phyloP scores from a whole-genome alignment of 306 rosid genomes.

The Medicago arabica region DNA sequence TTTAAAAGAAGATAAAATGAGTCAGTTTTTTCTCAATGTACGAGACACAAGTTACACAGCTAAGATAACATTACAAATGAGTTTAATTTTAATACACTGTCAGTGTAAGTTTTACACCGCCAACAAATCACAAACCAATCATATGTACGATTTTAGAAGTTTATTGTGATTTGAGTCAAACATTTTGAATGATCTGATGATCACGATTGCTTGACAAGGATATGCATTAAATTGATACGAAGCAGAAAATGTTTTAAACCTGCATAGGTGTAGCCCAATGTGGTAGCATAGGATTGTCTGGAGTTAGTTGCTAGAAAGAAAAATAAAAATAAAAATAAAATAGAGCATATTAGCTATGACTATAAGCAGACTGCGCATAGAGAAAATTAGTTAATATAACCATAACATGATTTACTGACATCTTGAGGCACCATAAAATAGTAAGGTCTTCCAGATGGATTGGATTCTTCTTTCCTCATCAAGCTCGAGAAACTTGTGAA shows the following conservation, averaged over 20 bases:
- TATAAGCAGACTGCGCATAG: background rate
- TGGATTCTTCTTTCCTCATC: conserved; percentile 48
- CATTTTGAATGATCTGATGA: too few relatives aligned
- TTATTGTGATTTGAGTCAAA: too few relatives aligned
- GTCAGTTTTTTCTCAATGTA: conserved; percentile 26
- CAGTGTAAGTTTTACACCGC: too few relatives aligned
- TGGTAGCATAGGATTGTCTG: conserved; percentile 21
- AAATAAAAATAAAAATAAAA: background rate
- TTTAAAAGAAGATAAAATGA: conserved; percentile 25
- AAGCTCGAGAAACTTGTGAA: conserved; percentile 25
- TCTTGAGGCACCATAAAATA: conserved; percentile 42
- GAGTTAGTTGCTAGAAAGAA: conserved; percentile 35
- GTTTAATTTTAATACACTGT: too few relatives aligned
- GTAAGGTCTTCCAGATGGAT: conserved; percentile 33
- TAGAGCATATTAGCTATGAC: conserved; percentile 12
- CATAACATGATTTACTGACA: conserved; percentile 44
- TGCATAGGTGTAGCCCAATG: conserved; percentile 45
- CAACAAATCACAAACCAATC: too few relatives aligned
- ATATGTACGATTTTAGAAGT: too few relatives aligned
- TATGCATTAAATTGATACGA: conserved; percentile 6
- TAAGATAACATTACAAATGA: background rate
- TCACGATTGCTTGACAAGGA: too few relatives aligned
- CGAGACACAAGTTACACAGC: background rate
- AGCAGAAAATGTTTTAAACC: conserved; percentile 39
- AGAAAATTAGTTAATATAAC: conserved; percentile 32